Percentiles rank a stretch among this genome's conserved stretches.
Evolutionary conservation across 345 rosid species (phyloP).

Genomic region (Eucalyptus guilfoylei): DNA sequence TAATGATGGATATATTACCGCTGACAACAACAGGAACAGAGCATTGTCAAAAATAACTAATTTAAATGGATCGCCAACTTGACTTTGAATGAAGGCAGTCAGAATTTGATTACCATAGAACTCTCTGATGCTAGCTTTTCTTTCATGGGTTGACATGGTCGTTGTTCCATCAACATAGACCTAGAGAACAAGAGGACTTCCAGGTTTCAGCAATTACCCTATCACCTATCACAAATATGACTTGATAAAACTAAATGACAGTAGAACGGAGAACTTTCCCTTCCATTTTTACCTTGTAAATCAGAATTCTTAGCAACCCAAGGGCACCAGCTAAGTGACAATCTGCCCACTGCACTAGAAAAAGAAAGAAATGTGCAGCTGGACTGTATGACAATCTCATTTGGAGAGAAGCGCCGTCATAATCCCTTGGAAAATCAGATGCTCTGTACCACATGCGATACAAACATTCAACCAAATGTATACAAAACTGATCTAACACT

Average conservation of each 20-base stretch:
- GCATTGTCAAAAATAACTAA: neutral
- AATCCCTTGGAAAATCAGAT: conserved; percentile 1
- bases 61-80: neutral
- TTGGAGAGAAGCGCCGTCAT: conserved; percentile 2
- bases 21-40: neutral
- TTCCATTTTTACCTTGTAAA: neutral
- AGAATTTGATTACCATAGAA: conserved; percentile 1
- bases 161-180: conserved; percentile 6
- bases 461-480: neutral
- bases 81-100: neutral
- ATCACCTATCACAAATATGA: neutral
- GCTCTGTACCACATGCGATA: neutral
- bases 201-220: neutral
- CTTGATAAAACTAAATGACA: neutral
- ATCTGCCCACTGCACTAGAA: conserved; percentile 10
- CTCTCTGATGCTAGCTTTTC: conserved; percentile 6
- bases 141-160: conserved; percentile 4
- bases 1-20: conserved; percentile 7
- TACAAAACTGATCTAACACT: neutral
- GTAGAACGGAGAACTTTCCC: neutral
- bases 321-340: conserved; percentile 9
- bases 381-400: conserved; percentile 6
- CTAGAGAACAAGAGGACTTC: neutral
- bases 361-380: conserved; percentile 2
- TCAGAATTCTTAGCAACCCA: conserved; percentile 3